A percentile compares a stretch with the other conserved stretches of the same genome.
These are phyloP conservation scores for Trichoderma sp. DNA, from an alignment of 2,329 filamentous ascomycete genomes.

Conservation along the genomic window DNA sequence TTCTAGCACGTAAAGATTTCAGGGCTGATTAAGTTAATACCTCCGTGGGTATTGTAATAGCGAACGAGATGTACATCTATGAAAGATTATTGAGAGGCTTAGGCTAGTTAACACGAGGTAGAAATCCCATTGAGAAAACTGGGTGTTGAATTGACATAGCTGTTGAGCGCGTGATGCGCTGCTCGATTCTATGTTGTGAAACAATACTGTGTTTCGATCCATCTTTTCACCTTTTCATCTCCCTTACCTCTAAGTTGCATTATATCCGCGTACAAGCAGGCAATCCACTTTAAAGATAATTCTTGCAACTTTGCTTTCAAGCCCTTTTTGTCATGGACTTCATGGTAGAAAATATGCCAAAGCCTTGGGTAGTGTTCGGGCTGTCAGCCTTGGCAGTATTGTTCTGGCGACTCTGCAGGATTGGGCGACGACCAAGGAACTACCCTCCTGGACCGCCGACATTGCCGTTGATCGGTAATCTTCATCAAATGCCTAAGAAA, in stretches of 20 bases:
- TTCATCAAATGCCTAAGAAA: constrained; percentile 4
- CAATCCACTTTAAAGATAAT: not conserved
- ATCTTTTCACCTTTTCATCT: not conserved
- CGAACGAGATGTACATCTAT: not conserved
- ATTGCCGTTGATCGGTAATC: constrained; percentile 5
- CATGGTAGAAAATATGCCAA: not conserved
- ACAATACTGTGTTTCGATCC: not conserved
- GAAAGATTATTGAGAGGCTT: not conserved
- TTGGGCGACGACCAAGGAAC: constrained; percentile 4
- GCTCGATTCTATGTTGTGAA: not conserved
- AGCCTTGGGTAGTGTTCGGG: not conserved
- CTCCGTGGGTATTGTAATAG: not conserved
- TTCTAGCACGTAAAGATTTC: not conserved
- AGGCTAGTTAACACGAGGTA: not conserved
- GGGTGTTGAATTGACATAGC: not conserved
- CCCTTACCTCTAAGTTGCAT: not conserved
- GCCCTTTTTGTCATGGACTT: not conserved
- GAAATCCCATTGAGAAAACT: not conserved
- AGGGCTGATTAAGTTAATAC: not conserved
- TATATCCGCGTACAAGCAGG: not conserved
- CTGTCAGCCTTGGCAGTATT: not conserved
- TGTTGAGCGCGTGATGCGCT: not conserved
- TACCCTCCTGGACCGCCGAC: constrained; percentile 9
- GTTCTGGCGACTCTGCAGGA: not conserved
- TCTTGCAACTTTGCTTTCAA: not conserved